A percentile compares a stretch with the other conserved stretches of the same genome.
phyloP scores from a whole-genome alignment of 176 grass and related monocot species.

The Leersia perrieri region DNA sequence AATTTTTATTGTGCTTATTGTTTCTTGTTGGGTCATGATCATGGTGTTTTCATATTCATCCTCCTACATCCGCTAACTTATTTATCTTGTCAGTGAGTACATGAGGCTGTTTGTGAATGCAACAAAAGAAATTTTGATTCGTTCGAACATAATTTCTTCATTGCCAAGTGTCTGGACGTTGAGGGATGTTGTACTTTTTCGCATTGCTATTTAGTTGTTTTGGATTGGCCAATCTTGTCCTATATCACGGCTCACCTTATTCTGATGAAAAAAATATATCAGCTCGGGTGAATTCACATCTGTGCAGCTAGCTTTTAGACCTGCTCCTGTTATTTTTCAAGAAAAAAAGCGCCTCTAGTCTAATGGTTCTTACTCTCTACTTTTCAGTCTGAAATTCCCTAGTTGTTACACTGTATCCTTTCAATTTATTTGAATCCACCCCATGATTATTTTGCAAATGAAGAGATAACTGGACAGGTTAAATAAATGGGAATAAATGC shows the following conservation, averaged over 20 bases:
- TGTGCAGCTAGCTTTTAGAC: background rate
- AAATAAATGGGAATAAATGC: too few species aligned
- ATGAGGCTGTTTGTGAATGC: constrained; percentile 19
- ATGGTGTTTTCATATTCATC: constrained; percentile 12
- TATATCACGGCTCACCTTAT: background rate
- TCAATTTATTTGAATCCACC: background rate
- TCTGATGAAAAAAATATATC: background rate
- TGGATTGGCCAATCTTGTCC: background rate
- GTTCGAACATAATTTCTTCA: constrained; percentile 9
- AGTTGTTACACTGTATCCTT: background rate
- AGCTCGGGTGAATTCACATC: background rate
- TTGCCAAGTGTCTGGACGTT: constrained; percentile 8
- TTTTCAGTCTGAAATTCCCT: background rate
- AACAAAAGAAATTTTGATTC: background rate
- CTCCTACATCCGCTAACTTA: constrained; percentile 28
- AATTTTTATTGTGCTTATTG: background rate
- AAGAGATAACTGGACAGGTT: background rate
- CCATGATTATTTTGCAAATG: background rate
- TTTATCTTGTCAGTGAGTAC: constrained; percentile 31
- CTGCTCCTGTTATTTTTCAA: background rate
- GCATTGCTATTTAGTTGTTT: background rate
- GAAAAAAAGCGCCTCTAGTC: background rate
- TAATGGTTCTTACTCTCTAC: background rate
- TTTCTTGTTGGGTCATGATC: constrained; percentile 36
- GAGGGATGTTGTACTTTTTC: background rate